Evolutionary conservation across 148 eudicot genomes (phyloP), one percentile per base, ranked within the genome.

Genomic region (Rhododendron ovatum): DNA sequence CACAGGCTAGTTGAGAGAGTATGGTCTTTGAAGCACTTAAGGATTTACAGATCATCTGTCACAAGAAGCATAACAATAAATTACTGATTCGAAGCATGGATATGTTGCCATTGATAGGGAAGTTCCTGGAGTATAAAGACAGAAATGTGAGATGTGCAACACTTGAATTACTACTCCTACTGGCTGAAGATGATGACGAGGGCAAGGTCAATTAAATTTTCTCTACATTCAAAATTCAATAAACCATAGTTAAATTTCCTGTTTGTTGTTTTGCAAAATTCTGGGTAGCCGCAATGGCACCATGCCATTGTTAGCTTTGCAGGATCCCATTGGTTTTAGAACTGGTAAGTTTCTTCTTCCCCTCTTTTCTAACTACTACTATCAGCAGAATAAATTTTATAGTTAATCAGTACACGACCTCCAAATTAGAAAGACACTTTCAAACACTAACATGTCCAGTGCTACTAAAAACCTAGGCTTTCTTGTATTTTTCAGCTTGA

Each of bases 11-110:
- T 83, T 84, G 92, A 30, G 93, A 92, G 69, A 84, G 82, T 80
- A 92, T 89, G 91, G 86, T 92, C 37, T 89, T 90, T 69, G 98
- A 94, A 87, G 94, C 98, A 48, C 89, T 96, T 24, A 85, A 90
- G 59, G 93, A 94, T 84, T 82, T 96, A 84, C 88, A 83, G 61
- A 90, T 57, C 77, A 86, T 93, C 45, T 93, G 94, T 88, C 84
- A 82, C 65, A 88, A 74, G 39, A 92, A 88, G 81, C 90, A 88
- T 26, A 73, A 87, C 61, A 93, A 90, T 78, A 87, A 82, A 80
- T 67, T 82, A 65, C 91, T 92, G 85, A 86, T 94, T 71, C 85
- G 80, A 22, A 83, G 83, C 35, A 88, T 89, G 80, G 98, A 96
- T 63, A 88, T 95, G n/a, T 74, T 93, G 59, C 92, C 96, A 43